Percentiles rank a stretch among this genome's conserved stretches.
Evolutionary conservation across 306 rosid species (phyloP).

Genomic region (Inga leiocalycina): DNA sequence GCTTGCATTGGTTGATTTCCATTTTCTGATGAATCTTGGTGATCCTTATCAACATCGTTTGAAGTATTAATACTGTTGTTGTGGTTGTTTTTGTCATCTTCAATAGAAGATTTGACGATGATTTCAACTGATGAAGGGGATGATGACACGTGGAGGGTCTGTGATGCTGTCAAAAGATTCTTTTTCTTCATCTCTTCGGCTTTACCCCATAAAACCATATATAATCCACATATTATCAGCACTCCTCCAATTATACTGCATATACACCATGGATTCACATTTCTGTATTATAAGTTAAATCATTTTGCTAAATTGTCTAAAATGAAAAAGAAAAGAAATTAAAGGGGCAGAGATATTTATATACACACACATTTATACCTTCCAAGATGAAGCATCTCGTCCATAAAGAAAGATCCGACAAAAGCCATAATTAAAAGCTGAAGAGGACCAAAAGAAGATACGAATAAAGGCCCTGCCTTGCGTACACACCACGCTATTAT

Average conservation of each 20-base stretch:
- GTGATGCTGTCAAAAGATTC: neutral
- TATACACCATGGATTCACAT: neutral
- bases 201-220: constrained; percentile 53
- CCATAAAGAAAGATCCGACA: neutral
- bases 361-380: neutral
- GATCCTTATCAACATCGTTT: neutral
- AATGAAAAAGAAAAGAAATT: too few species aligned
- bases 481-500: constrained; percentile 35
- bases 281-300: too few species aligned
- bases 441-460: constrained; percentile 28
- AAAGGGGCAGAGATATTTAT: neutral
- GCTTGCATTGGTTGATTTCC: neutral
- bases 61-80: neutral
- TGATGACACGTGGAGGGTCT: neutral
- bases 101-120: neutral
- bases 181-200: constrained; percentile 38
- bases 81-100: neutral
- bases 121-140: neutral
- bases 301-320: too few species aligned
- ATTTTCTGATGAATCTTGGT: neutral
- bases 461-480: constrained; percentile 38
- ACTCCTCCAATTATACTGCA: constrained; percentile 43
- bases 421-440: neutral
- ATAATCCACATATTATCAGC: constrained; percentile 49
- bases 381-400: neutral